phyloP scores from a whole-genome alignment of 208 protist genomes.

The Tritrichomonas foetus region DNA sequence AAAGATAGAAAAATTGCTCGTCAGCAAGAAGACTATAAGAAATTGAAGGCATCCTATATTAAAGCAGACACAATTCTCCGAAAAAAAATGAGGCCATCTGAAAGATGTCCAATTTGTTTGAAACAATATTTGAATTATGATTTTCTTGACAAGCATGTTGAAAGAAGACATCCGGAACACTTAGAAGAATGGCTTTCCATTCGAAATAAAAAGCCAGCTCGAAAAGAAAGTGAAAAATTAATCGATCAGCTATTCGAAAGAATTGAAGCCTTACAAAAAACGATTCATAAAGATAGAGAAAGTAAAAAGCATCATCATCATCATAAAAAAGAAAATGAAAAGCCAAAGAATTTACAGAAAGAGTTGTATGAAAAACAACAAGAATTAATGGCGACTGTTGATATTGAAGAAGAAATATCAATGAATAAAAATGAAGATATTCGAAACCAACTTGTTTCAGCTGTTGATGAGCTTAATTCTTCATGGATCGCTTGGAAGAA shows the following conservation, averaged over 20 bases:
- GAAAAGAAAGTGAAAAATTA: not conserved
- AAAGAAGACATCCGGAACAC: not conserved
- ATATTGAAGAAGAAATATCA: not conserved
- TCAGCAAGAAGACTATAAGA: not conserved
- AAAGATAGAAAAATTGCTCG: not conserved
- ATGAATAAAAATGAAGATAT: not conserved
- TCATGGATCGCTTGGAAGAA: not conserved
- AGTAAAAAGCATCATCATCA: not conserved
- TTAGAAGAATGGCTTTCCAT: not conserved
- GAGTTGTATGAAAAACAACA: not conserved
- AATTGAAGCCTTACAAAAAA: not conserved
- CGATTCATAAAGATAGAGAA: not conserved
- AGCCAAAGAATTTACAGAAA: not conserved
- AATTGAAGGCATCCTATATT: not conserved
- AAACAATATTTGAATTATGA: not conserved
- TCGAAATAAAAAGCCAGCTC: not conserved
- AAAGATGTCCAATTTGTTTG: not conserved
- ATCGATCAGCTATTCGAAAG: not conserved
- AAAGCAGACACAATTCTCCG: not conserved
- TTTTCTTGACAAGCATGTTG: not conserved
- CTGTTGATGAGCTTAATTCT: not conserved
- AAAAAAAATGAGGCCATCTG: not conserved
- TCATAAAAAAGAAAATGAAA: not conserved
- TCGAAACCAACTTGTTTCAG: not conserved
- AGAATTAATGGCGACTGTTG: not conserved